A percentile compares a stretch with the other conserved stretches of the same genome.
Conservation (phyloP, 345 rosid species). For the Aegle marmelos region DNA sequence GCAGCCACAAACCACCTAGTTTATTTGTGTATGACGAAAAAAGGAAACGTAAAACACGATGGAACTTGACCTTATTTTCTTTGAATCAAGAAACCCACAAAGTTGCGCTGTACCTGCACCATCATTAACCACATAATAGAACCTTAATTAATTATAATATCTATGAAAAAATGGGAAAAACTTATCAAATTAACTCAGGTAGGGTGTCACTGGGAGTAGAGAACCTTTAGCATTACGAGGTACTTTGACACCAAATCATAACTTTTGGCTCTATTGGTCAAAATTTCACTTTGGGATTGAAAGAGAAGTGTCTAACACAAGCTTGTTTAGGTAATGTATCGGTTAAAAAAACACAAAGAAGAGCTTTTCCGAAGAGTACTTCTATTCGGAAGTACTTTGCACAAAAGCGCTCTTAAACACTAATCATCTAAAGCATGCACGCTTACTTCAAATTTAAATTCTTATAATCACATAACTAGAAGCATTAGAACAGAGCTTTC, state of each 20-base stretch:
- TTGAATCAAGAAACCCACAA: conserved; percentile 83
- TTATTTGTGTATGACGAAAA: neutral
- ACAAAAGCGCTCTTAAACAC: neutral
- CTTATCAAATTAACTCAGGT: neutral
- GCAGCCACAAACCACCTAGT: neutral
- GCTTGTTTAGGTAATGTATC: neutral
- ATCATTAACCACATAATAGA: conserved; percentile 7
- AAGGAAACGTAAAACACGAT: neutral
- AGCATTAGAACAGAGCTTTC: neutral
- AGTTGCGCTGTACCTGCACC: conserved; percentile 75
- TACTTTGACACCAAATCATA: too few species aligned
- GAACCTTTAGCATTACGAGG: neutral
- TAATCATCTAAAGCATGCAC: neutral
- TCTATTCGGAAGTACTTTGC: neutral
- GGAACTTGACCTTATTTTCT: conserved; percentile 64
- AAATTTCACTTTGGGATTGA: neutral
- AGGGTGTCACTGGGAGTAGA: neutral
- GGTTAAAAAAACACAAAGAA: neutral
- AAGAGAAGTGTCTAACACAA: neutral
- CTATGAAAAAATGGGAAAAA: neutral
- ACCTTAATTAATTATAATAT: neutral
- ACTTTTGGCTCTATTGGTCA: neutral
- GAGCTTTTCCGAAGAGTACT: neutral
- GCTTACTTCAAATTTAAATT: neutral
- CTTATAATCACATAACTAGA: neutral